Base-by-base conservation (phyloP, 306 rosid genomes). In the Pterocarpus macrocarpus region DNA sequence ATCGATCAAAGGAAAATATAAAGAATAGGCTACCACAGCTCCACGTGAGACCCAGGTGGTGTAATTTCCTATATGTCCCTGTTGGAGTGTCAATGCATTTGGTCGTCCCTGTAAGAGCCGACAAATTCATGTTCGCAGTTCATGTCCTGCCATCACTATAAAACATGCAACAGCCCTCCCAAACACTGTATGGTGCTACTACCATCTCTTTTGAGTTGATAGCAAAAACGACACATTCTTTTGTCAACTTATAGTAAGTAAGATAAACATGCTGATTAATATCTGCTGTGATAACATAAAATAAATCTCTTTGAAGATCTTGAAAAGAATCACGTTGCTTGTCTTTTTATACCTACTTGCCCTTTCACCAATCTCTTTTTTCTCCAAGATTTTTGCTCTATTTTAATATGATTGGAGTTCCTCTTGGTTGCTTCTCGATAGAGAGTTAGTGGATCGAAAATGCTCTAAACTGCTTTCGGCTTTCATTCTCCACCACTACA, bases 401-500 rank as follows among this genome's bases (percentile, higher is more conserved):
- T 71, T 53, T 30, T 56, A 49, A 57, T 44, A 39, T 69, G 64
- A 82, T 82, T 71, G 79, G 55, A 70, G 67, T 15, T 71, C 12
- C 70, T 77, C 53, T 82, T 82, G 82, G 75, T 61, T 64, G 69
- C 38, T 82, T 77, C 61, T 72, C 28, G 8, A 77, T 53, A 15
- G 41, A 33, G 44, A 43, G 70, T 16, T 65, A 79, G 81, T 79
- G 81, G 84, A 79, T 65, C 62, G 52, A 47, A 79, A 84, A 72
- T 78, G 77, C 75, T 47, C 16, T 66, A 13, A 0, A 78, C 58
- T 67, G 77, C 81, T 79, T 84, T 84, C 63, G 34, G 39, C 64
- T 57, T 84, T 73, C 81, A 52, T 79, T 79, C 73, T 73, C 71
- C 28, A 1, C 87, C 87, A 84, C 55, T 49, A 73, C 32, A 17